phyloP scores from a whole-genome alignment of 2,329 filamentous ascomycete species.

The Xylariaceae sp. region DNA sequence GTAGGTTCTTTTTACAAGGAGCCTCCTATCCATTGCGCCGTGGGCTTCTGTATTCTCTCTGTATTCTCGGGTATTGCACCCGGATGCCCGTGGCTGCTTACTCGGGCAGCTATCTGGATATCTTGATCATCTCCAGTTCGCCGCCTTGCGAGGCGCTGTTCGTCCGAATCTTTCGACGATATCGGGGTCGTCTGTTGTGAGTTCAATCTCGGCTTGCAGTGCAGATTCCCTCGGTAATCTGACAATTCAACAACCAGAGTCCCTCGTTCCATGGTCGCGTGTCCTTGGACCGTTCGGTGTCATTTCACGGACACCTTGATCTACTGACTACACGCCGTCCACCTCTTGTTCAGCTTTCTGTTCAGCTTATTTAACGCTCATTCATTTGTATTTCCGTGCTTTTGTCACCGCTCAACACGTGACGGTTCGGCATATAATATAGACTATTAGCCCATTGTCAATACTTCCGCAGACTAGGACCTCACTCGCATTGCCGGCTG shows the following conservation, averaged over 20 bases:
- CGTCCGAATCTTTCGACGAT: not conserved
- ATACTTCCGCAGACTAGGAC: constrained; percentile 4
- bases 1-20: constrained; percentile 3
- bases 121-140: not conserved
- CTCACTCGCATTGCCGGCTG: constrained; percentile 19
- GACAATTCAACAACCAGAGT: not conserved
- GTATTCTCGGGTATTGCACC: constrained; percentile 20
- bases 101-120: not conserved
- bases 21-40: not conserved
- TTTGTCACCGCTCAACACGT: constrained; percentile 13
- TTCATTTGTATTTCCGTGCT: not conserved
- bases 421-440: constrained; percentile 15
- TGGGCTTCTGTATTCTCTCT: constrained; percentile 1
- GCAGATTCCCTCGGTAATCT: constrained; percentile 2
- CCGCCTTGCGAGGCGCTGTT: not conserved
- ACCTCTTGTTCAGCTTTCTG: not conserved
- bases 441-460: constrained; percentile 10
- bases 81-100: constrained; percentile 9
- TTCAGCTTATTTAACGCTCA: not conserved
- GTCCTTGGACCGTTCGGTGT: not conserved
- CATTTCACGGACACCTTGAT: not conserved
- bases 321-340: not conserved
- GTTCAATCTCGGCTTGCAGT: not conserved
- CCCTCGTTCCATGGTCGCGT: not conserved
- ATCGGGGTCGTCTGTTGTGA: not conserved